Base-by-base conservation (phyloP, 768 basidiomycete genomes). In the Rubroboletus pulcherrimus region DNA sequence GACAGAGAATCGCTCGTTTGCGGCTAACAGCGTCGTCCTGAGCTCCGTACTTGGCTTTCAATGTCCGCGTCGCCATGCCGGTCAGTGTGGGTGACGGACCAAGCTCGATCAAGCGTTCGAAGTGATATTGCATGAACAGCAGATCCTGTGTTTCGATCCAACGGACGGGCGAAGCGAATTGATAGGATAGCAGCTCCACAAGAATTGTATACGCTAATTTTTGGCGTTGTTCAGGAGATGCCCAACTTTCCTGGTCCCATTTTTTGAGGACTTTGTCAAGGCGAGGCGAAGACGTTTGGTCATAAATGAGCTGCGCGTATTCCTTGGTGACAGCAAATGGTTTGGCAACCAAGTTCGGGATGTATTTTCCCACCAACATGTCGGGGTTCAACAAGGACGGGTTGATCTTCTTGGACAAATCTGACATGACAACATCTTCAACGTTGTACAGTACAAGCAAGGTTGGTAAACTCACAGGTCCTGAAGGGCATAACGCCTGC, bases 101-200 rank as follows among this genome's bases (percentile, higher is more conserved):
- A 50, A 99, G 77, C 71, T 99, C 97, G 64, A 99, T 88, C 65
- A 98, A 80, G 15, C 97, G 86, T 73, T 98, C 96, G 66, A 97
- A 97, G 43, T 79, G 78, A 78, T 85, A 97, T 9, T 85, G 73
- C 10, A 79, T 81, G 78, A 99, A 99, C 54, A 99, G 81, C 26
- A 90, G 81, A 66, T 99, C 97, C 69, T 99, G 97, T 0, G 96
- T 99, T 76, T 98, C 91, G 65, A 99, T 99, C 97, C 97, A 99
- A 48, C 95, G 89, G 19, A 99, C 96, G 7, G 97, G 95, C 1
- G 96, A 98, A 0, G 96, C 95, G 64, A 96, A 98, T 70, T 99
- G 97, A 69, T 99, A 99, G 14, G 97, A 93, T 47, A 99, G 80
- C 44, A 98, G 83, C 69, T 99, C 97, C 58, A 98, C 94, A 55